Evolutionary conservation across 345 rosid species (phyloP), one percentile per base, ranked within the genome.

Genomic region (Hevea brasiliensis): DNA sequence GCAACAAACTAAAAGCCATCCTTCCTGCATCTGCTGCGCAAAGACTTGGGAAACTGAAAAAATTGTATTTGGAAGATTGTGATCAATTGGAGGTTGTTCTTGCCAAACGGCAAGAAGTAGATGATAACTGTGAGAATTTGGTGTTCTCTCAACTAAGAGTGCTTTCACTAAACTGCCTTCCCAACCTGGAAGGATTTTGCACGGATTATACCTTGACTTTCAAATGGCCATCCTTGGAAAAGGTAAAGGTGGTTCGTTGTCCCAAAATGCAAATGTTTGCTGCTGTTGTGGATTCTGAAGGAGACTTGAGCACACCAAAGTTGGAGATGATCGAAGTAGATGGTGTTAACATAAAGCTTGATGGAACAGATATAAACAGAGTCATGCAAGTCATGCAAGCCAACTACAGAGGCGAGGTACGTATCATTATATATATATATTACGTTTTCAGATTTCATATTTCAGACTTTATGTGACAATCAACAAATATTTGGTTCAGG

Each of bases 141-240:
- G 61, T 56, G 35, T 24, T 23, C 32, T 12, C 35, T 24, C 61
- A 56, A 56, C 13, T 56, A 56, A 27, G 24, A 56, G 61, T 8
- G 4, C 61, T 56, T 56, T 56, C 61, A 56, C 61, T 56, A 3
- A 6, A 10, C 35, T 56, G 6, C 32, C 61, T 56, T 56, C 61
- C 61, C 27, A 56, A 56, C 61, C 61, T 56, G 0, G 15, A 29
- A 21, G 61, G 27, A 9, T 23, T 56, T 23, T 56, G 61, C 61
- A 9, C 27, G 29, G 61, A 56, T 56, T 32, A 32, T 32, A 56
- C 26, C 15, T 56, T 56, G 29, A 24, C 61, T 56, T 23, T 56
- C 61, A 56, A 56, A 56, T 56, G 61, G 61, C 61, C 61, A 56
- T 56, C 61, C 61, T 56, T 56, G 29, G 15, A 56, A 10, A 56